Evolutionary conservation across 2,329 filamentous ascomycete genomes (phyloP).

Genomic region (Apiospora pterosperma): DNA sequence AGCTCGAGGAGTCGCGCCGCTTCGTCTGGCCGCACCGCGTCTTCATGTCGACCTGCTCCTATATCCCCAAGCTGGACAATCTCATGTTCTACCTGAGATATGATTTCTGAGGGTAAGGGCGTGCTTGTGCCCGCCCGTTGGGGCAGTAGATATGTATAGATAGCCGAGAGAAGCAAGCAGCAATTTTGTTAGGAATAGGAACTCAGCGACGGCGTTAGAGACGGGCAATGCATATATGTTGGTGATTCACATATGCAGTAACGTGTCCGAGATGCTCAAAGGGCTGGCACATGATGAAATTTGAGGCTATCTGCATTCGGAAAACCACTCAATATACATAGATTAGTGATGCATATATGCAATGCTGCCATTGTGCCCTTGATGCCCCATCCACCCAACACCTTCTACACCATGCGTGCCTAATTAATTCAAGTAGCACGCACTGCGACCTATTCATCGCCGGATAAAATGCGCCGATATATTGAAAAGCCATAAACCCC

Average conservation of each 20-base stretch:
- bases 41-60: constrained; percentile 12
- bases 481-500: background rate
- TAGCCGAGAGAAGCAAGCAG: background rate
- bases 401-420: background rate
- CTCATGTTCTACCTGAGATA: constrained; percentile 14
- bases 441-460: background rate
- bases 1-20: constrained; percentile 9
- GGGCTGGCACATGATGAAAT: background rate
- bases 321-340: background rate
- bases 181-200: background rate
- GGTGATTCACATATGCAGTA: background rate
- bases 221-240: background rate
- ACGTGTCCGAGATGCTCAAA: background rate
- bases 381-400: background rate
- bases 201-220: background rate
- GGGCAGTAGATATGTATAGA: background rate
- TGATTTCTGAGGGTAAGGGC: constrained; percentile 8
- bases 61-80: constrained; percentile 16
- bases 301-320: background rate
- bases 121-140: background rate
- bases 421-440: background rate
- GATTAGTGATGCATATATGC: background rate
- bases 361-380: background rate
- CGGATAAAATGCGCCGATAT: background rate
- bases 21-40: constrained; percentile 12